These are phyloP conservation scores for Metarhizium humberi DNA, from an alignment of 2,329 filamentous ascomycete species.

Conservation along the genomic window DNA sequence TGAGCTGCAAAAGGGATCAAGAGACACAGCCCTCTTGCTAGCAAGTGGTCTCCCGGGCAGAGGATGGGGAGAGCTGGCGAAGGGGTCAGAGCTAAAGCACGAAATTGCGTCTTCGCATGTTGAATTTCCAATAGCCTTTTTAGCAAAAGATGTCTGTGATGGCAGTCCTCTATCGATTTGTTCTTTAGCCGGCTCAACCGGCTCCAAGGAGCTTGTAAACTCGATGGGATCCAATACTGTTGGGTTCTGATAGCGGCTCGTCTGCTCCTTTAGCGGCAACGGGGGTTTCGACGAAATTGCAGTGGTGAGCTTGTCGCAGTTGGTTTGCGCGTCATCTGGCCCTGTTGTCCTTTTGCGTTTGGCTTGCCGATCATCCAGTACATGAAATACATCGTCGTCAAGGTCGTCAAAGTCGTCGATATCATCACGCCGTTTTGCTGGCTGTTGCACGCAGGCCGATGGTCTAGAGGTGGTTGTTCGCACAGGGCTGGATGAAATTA, in stretches of 20 bases:
- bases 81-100: conserved; percentile 20
- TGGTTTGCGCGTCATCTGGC: neutral
- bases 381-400: neutral
- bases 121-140: neutral
- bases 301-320: neutral
- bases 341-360: neutral
- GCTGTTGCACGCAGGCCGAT: neutral
- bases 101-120: neutral
- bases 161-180: neutral
- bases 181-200: neutral
- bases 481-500: conserved; percentile 27
- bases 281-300: neutral
- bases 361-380: neutral
- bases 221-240: conserved; percentile 21
- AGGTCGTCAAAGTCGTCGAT: neutral
- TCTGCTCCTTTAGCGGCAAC: neutral
- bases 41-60: neutral
- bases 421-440: neutral
- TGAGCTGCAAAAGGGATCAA: conserved; percentile 11
- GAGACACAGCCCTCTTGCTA: conserved; percentile 6
- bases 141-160: neutral
- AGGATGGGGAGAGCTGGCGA: conserved; percentile 23
- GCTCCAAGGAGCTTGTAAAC: conserved; percentile 25
- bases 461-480: neutral
- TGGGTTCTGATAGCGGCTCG: neutral